Evolutionary conservation across 495 filamentous ascomycete species (phyloP).

Genomic region (Penicillium ucsense): DNA sequence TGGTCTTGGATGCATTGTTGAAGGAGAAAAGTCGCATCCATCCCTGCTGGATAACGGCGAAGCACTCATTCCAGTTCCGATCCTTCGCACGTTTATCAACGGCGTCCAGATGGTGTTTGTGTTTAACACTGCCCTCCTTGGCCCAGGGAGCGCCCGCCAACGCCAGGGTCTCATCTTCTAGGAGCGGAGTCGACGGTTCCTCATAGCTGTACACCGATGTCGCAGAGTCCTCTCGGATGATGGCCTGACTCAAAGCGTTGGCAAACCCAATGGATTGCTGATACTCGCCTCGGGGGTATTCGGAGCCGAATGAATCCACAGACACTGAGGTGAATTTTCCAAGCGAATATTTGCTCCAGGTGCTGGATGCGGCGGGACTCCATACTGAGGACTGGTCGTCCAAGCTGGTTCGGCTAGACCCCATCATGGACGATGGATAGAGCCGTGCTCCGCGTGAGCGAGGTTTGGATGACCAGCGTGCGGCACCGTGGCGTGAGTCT

Average conservation of each 20-base stretch:
- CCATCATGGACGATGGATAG: slow-evolving; percentile 68
- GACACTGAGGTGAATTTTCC: slow-evolving; percentile 86
- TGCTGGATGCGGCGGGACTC: slow-evolving; percentile 81
- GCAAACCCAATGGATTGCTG: slow-evolving; percentile 97
- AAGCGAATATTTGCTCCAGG: slow-evolving; percentile 90
- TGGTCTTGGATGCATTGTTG: slow-evolving; percentile 58
- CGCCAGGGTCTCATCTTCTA: slow-evolving; percentile 87
- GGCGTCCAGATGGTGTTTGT: slow-evolving; percentile 91
- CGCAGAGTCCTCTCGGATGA: slow-evolving; percentile 81
- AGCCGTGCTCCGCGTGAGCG: slow-evolving; percentile 66
- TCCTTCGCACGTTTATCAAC: slow-evolving; percentile 87
- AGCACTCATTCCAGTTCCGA: slow-evolving; percentile 87
- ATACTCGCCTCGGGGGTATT: slow-evolving; percentile 73
- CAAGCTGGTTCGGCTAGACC: slow-evolving; percentile 87
- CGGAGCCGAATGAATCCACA: slow-evolving; percentile 74
- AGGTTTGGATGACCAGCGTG: slow-evolving; percentile 74
- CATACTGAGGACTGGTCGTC: slow-evolving; percentile 86
- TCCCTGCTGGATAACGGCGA: slow-evolving; percentile 97
- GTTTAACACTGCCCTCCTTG: slow-evolving; percentile 90
- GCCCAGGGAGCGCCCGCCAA: slow-evolving; percentile 92
- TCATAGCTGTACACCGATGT: slow-evolving; percentile 42
- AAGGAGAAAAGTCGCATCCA: slow-evolving; percentile 94
- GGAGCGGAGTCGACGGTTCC: slow-evolving; percentile 50
- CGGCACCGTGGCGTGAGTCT: slow-evolving; percentile 55
- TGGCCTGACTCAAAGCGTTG: slow-evolving; percentile 91